Percentiles rank a stretch among this genome's conserved stretches.
Conservation (phyloP, 345 rosid genomes). For the Dipteronia sinensis region DNA sequence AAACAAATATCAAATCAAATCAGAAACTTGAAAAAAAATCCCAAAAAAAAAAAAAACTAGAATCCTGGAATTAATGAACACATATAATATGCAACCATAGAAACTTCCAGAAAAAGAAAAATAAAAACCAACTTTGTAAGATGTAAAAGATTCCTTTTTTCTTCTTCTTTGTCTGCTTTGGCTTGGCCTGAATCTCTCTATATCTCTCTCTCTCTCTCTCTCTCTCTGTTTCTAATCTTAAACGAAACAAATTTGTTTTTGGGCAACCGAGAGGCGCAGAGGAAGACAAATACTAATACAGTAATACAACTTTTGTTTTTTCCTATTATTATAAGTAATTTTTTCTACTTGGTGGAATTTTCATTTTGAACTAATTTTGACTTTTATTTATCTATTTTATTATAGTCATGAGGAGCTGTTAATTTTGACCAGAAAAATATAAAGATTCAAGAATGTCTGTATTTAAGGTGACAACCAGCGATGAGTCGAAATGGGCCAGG, state of each 20-base stretch:
- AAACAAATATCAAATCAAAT: neutral
- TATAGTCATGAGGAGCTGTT: too few relatives aligned
- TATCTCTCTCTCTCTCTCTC: too few relatives aligned
- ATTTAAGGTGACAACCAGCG: too few relatives aligned
- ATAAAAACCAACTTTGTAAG: conserved; percentile 1
- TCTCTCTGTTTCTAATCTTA: neutral
- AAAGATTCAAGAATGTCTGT: too few relatives aligned
- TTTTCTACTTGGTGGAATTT: neutral
- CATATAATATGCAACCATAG: neutral
- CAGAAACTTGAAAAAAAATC: neutral
- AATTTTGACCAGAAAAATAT: too few relatives aligned
- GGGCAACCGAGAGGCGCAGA: neutral
- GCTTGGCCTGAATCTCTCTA: neutral
- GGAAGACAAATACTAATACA: neutral
- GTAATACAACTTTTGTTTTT: neutral
- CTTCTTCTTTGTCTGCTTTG: conserved; percentile 1
- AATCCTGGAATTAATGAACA: neutral
- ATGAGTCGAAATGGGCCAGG: too few relatives aligned
- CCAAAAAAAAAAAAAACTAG: neutral
- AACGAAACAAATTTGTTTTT: neutral
- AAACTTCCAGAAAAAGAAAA: neutral
- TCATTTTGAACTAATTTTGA: neutral
- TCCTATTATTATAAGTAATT: too few relatives aligned
- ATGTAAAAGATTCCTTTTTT: neutral
- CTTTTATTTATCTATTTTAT: neutral